Conservation (phyloP, 305 asterid species). For the Solanum hybrid region DNA sequence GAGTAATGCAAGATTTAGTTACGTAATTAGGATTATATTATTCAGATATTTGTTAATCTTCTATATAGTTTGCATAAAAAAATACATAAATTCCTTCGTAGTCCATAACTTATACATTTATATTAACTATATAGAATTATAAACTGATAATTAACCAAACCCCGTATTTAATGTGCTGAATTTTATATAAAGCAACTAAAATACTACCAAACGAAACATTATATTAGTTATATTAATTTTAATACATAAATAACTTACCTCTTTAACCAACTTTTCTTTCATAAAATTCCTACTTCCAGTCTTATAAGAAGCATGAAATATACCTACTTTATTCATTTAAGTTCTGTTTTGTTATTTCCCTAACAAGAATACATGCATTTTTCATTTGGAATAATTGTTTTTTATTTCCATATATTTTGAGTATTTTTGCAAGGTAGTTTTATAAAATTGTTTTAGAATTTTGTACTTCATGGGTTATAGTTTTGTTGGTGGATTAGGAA, state of each 20-base stretch:
- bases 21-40: neutral
- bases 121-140: neutral
- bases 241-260: neutral
- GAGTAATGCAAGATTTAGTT: neutral
- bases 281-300: neutral
- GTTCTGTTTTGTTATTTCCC: neutral
- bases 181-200: neutral
- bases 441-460: neutral
- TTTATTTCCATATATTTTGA: neutral
- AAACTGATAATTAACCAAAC: neutral
- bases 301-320: neutral
- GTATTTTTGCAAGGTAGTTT: neutral
- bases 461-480: neutral
- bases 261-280: neutral
- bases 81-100: neutral
- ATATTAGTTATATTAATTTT: neutral
- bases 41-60: neutral
- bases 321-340: neutral
- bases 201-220: neutral
- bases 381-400: neutral
- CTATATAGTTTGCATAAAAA: neutral
- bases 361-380: neutral
- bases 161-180: neutral
- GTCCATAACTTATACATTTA: neutral
- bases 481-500: neutral